phyloP scores from a whole-genome alignment of 2,329 filamentous ascomycete genomes.

The Stemphylium lycopersici region DNA sequence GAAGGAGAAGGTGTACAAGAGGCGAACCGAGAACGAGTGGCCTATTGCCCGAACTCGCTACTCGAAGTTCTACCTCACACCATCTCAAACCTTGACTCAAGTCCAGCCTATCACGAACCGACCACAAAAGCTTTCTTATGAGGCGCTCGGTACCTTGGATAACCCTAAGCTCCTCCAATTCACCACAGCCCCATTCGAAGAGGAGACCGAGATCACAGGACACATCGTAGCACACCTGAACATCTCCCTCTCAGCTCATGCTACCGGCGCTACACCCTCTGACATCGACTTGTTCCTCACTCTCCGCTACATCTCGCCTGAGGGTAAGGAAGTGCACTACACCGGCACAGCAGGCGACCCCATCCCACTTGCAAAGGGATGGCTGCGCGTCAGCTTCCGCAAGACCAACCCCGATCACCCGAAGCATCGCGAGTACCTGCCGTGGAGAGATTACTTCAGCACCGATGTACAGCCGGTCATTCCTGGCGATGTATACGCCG shows the following conservation, averaged over 20 bases:
- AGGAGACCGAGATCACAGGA: conserved; percentile 72
- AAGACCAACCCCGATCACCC: conserved; percentile 60
- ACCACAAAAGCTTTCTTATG: conserved; percentile 60
- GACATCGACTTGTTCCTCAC: conserved; percentile 71
- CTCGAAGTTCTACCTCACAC: conserved; percentile 65
- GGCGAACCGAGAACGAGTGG: conserved; percentile 68
- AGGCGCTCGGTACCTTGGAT: conserved; percentile 63
- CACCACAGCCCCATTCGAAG: conserved; percentile 61
- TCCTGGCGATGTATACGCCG: conserved; percentile 61
- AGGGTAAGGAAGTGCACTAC: conserved; percentile 65
- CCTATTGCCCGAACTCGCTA: conserved; percentile 70
- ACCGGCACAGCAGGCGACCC: conserved; percentile 70
- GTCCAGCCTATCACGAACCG: conserved; percentile 34
- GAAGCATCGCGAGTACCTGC: conserved; percentile 61
- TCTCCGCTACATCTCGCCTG: conserved; percentile 62
- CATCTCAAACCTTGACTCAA: conserved; percentile 51
- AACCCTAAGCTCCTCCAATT: conserved; percentile 64
- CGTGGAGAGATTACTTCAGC: conserved; percentile 64
- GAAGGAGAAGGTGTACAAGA: conserved; percentile 62
- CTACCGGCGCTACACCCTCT: conserved; percentile 49
- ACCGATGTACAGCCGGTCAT: conserved; percentile 60
- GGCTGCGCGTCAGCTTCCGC: conserved; percentile 65
- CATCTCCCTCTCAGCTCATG: conserved; percentile 59
- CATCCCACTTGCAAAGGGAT: conserved; percentile 68
- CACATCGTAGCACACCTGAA: conserved; percentile 69